Percentiles rank a stretch among this genome's conserved stretches.
phyloP scores from a whole-genome alignment of 2,329 filamentous ascomycete genomes.

The Fusarium verrucosum region DNA sequence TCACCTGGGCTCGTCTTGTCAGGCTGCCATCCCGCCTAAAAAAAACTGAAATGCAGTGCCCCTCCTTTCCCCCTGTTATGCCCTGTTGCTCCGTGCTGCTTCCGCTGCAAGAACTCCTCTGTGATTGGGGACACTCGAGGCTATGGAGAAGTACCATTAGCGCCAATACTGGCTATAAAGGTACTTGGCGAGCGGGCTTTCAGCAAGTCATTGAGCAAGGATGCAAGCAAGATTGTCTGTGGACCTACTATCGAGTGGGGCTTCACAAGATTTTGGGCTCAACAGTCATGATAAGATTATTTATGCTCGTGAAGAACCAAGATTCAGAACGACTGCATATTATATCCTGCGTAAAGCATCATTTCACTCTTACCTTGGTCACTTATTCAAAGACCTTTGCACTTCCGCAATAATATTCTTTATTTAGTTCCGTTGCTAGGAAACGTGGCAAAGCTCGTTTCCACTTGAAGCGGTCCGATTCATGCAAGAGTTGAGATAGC shows the following conservation, averaged over 20 bases:
- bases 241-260: conserved; percentile 24
- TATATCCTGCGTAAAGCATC: not conserved
- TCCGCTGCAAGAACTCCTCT: conserved; percentile 5
- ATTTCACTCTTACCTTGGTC: not conserved
- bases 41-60: conserved; percentile 40
- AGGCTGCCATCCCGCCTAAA: conserved; percentile 36
- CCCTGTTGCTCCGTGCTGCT: conserved; percentile 20
- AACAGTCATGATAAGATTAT: not conserved
- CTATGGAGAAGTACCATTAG: conserved; percentile 24
- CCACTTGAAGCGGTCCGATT: not conserved
- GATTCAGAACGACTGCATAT: not conserved
- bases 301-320: not conserved
- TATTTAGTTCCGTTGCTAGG: conserved; percentile 22
- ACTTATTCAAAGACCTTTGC: not conserved
- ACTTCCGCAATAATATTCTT: not conserved
- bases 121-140: conserved; percentile 35
- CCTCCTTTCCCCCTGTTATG: conserved; percentile 40
- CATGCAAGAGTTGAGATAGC: conserved; percentile 2
- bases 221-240: conserved; percentile 33
- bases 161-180: conserved; percentile 6
- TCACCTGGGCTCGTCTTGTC: conserved; percentile 31
- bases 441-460: conserved; percentile 11
- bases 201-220: not conserved
- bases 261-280: conserved; percentile 1
- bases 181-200: conserved; percentile 15